Conservation (phyloP, 2,329 filamentous ascomycete species). For the Conoideocrella luteorostrata region DNA sequence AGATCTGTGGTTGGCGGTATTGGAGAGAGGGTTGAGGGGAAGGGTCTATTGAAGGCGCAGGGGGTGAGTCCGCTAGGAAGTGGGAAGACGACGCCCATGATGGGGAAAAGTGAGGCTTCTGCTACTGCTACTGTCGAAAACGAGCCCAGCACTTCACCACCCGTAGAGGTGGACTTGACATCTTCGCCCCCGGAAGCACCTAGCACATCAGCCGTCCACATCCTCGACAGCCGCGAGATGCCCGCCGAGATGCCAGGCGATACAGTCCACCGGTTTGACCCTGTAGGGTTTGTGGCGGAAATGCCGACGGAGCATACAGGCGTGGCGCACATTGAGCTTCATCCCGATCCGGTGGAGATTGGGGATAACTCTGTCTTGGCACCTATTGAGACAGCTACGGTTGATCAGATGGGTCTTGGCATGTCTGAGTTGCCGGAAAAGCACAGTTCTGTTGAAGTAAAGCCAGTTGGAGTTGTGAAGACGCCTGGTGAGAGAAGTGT, state of each 20-base stretch:
- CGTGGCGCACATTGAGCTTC: slow-evolving; percentile 31
- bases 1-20: slow-evolving; percentile 16
- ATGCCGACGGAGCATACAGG: slow-evolving; percentile 39
- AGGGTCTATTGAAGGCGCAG: no score
- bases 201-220: slow-evolving; percentile 16
- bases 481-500: slow-evolving; percentile 6
- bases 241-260: slow-evolving; percentile 18
- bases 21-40: slow-evolving; percentile 14
- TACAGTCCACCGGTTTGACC: slow-evolving; percentile 24
- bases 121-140: not conserved
- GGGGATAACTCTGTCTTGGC: slow-evolving; percentile 30
- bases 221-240: slow-evolving; percentile 29
- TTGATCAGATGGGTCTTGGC: slow-evolving; percentile 10
- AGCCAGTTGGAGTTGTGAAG: slow-evolving; percentile 9
- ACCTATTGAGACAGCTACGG: slow-evolving; percentile 25
- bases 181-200: slow-evolving; percentile 2
- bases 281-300: slow-evolving; percentile 40
- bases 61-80: slow-evolving; percentile 23
- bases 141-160: slow-evolving; percentile 10
- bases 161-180: not conserved
- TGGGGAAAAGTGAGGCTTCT: slow-evolving; percentile 13
- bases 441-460: slow-evolving; percentile 21
- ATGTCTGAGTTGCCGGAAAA: slow-evolving; percentile 34
- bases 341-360: slow-evolving; percentile 41
- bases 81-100: slow-evolving; percentile 22